Base-by-base conservation (phyloP, 169 alveolate species). In the Eimeria maxima region DNA sequence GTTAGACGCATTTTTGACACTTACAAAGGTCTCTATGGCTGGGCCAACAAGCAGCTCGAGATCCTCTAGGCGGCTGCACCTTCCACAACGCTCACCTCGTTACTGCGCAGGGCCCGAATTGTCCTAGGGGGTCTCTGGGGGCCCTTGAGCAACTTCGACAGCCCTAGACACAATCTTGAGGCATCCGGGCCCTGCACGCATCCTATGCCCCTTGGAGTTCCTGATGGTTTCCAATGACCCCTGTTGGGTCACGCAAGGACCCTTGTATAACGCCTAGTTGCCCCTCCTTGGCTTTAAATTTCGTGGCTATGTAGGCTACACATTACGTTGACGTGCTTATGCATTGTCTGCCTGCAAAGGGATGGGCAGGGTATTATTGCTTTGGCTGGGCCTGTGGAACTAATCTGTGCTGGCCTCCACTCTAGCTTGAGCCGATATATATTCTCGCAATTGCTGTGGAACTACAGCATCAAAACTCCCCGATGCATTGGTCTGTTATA, bases 11-110 rank as follows among this genome's bases (percentile, higher is more conserved):
- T 94, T n/a, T 94, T 94, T 33, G 73, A 94, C 50, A 81, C 96
- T 33, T 94, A 94, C 76, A 94, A 94, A 38, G 81, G 94, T 8
- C 42, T 94, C 50, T 94, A 94, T 74, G 96, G 96, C 20, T 94
- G 96, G 96, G 67, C 57, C 45, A 20, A 94, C 73, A 94, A 47
- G 60, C 45, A 76, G 53, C 93, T 94, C 38, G 88, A 94, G 69
- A 94, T 94, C 60, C 89, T 86, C 20, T 94, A 65, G 92, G 78
- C 11, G 29, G 24, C 27, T 2, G 29, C 78, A 29, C 47, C 22
- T 10, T 22, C 73, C 45, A 38, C 60, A 24, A 29, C 8, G 0
- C 42, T 65, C 87, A 2, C 63, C 22, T 76, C 60, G 11, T 76
- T 57, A 20, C 16, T 42, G 38, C 20, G 87, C 87, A 33, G 3